Percentiles rank a stretch among this genome's conserved stretches.
Conservation (phyloP, 228 moss, liverwort and hornwort species). For the Sphagnum fallax region DNA sequence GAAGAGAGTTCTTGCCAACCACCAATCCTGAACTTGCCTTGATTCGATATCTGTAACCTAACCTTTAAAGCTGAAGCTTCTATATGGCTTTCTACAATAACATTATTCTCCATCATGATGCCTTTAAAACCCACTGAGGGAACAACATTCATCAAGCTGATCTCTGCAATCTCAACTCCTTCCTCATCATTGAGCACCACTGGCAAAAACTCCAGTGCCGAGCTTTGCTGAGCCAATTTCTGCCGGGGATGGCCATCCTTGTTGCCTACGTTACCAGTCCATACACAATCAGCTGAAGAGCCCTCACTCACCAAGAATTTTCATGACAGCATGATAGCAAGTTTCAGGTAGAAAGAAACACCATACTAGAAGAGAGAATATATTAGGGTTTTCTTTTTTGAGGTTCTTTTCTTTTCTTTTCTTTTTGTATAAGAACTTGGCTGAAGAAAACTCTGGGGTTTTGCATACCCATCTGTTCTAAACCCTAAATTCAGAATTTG, state of each 20-base stretch:
- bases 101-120: slow-evolving; percentile 19
- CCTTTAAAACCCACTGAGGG: slow-evolving; percentile 3
- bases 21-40: slow-evolving; percentile 21
- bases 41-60: slow-evolving; percentile 38
- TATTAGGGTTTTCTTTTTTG: no score
- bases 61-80: slow-evolving; percentile 27
- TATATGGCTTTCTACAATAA: slow-evolving; percentile 16
- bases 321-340: not conserved
- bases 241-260: no score
- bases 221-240: slow-evolving; percentile 8
- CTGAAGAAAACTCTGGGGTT: no score
- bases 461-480: no score
- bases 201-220: slow-evolving; percentile 23
- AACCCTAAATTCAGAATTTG: not conserved
- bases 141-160: slow-evolving; percentile 36
- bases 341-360: not conserved
- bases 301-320: slow-evolving; percentile 14
- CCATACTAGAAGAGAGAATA: not conserved
- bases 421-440: no score
- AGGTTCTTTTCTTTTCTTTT: no score
- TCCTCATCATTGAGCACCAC: slow-evolving; percentile 21
- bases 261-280: no score
- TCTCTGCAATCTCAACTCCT: slow-evolving; percentile 67
- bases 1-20: slow-evolving; percentile 45
- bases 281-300: slow-evolving; percentile 15